These are phyloP conservation scores for Metarhizium brunneum DNA, from an alignment of 2,329 filamentous ascomycete species.

Conservation along the genomic window DNA sequence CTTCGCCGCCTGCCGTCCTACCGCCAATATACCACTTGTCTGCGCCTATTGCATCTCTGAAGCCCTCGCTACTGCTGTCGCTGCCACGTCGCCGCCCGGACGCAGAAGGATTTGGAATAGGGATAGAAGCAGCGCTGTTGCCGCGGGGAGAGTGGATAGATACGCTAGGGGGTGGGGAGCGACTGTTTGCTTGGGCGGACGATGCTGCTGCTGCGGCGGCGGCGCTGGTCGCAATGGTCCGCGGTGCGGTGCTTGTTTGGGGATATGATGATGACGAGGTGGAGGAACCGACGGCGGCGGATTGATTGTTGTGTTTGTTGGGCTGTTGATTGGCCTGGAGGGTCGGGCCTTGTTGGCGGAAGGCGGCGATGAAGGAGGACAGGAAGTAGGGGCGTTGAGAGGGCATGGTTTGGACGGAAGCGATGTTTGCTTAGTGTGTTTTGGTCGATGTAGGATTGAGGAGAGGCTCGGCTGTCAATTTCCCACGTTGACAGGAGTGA, in stretches of 20 bases:
- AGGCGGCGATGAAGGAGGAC: constrained; percentile 46
- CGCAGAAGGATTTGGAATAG: constrained; percentile 31
- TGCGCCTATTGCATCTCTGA: constrained; percentile 59
- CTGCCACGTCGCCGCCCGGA: constrained; percentile 51
- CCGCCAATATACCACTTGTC: constrained; percentile 81
- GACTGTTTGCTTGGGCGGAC: constrained; percentile 13
- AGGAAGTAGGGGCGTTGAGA: constrained; percentile 48
- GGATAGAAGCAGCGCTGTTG: constrained; percentile 11
- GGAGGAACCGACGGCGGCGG: constrained; percentile 18
- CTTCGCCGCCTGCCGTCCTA: constrained; percentile 65
- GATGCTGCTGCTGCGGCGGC: constrained; percentile 9
- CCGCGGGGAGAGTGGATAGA: constrained; percentile 20
- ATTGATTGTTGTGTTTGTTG: constrained; percentile 23
- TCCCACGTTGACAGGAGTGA: background rate
- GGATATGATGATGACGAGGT: constrained; percentile 15
- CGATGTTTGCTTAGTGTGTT: too few species aligned
- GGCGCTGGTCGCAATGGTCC: constrained; percentile 14
- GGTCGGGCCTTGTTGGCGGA: constrained; percentile 36
- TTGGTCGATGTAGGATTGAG: background rate
- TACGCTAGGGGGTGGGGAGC: constrained; percentile 18
- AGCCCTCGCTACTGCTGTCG: constrained; percentile 67
- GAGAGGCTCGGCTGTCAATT: background rate
- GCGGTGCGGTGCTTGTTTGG: constrained; percentile 12
- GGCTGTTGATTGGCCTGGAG: constrained; percentile 25
- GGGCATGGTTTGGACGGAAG: constrained; percentile 27